phyloP scores from a whole-genome alignment of 2,329 filamentous ascomycete genomes.

The Didymella segeticola region DNA sequence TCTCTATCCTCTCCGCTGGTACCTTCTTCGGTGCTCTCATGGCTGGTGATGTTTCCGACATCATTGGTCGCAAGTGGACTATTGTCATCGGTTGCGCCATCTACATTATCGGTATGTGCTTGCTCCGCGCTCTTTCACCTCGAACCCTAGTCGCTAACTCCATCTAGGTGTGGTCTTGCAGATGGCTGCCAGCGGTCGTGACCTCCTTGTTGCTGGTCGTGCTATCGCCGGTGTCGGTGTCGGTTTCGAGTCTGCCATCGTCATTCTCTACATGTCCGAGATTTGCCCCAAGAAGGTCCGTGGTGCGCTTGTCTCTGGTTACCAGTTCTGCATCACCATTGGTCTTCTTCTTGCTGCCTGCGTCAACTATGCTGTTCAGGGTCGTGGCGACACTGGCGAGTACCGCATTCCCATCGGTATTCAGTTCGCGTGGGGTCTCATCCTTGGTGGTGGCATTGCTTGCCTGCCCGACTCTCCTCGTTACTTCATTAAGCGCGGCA shows the following conservation, averaged over 20 bases:
- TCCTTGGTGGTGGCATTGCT: slow-evolving; percentile 59
- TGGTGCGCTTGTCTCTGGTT: slow-evolving; percentile 70
- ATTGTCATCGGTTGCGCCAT: slow-evolving; percentile 37
- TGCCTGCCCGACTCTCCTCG: slow-evolving; percentile 39
- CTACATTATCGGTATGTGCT: slow-evolving; percentile 37
- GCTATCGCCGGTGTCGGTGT: slow-evolving; percentile 42
- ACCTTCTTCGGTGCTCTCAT: slow-evolving; percentile 75
- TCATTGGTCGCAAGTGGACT: slow-evolving; percentile 70
- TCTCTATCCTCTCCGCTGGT: slow-evolving; percentile 80
- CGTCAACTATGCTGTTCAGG: slow-evolving; percentile 65
- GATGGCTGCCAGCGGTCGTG: slow-evolving; percentile 13
- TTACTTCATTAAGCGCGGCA: slow-evolving; percentile 58
- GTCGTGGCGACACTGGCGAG: slow-evolving; percentile 63
- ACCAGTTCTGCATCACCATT: slow-evolving; percentile 72
- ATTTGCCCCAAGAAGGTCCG: slow-evolving; percentile 74
- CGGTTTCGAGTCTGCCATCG: slow-evolving; percentile 38
- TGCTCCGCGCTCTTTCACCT: slow-evolving; percentile 10
- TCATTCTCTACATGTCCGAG: slow-evolving; percentile 73
- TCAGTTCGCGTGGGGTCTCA: slow-evolving; percentile 73
- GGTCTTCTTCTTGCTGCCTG: slow-evolving; percentile 69
- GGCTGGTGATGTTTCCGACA: slow-evolving; percentile 69
- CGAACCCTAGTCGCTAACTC: slow-evolving; percentile 18
- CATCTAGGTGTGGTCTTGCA: slow-evolving; percentile 16
- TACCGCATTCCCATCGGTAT: slow-evolving; percentile 77
- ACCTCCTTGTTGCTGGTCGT: slow-evolving; percentile 32